These are phyloP conservation scores for Colletotrichum endophyticum DNA, from an alignment of 2,329 filamentous ascomycete genomes.

Conservation along the genomic window DNA sequence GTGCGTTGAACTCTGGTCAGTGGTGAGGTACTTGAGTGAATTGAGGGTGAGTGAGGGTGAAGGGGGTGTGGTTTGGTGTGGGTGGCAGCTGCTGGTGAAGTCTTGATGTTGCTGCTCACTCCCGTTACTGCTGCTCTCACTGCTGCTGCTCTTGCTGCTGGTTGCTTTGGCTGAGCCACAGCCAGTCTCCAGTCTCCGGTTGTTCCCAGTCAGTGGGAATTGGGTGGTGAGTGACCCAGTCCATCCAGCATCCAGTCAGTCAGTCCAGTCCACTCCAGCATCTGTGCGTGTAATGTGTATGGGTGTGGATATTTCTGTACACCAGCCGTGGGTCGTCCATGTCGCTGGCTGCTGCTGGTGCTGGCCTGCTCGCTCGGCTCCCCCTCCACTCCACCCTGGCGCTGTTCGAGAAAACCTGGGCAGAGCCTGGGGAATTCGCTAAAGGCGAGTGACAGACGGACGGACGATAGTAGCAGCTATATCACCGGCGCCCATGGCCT, in stretches of 20 bases:
- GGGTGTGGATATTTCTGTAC: slow-evolving; percentile 17
- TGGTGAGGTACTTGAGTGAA: not conserved
- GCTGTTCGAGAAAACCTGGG: slow-evolving; percentile 17
- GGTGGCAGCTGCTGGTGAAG: not conserved
- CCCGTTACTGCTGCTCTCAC: not conserved
- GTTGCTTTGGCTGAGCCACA: not conserved
- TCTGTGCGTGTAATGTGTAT: slow-evolving; percentile 13
- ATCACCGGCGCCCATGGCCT: slow-evolving; percentile 38
- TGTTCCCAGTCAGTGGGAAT: not conserved
- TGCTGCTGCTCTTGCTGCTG: not conserved
- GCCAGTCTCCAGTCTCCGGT: not conserved
- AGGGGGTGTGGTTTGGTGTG: not conserved
- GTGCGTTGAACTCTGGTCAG: not conserved
- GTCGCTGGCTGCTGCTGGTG: not conserved
- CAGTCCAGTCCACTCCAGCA: slow-evolving; percentile 1
- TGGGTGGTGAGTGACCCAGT: not conserved
- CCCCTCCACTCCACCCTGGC: slow-evolving; percentile 19
- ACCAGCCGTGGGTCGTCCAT: not conserved
- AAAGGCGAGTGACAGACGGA: slow-evolving; percentile 36
- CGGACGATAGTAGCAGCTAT: slow-evolving; percentile 33
- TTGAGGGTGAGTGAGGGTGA: not conserved
- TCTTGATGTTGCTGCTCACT: not conserved
- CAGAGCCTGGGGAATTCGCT: slow-evolving; percentile 22
- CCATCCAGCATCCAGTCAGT: not conserved
- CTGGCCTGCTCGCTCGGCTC: not conserved